Evolutionary conservation across 768 basidiomycete species (phyloP).

Genomic region (Podaxis carcinomalis): DNA sequence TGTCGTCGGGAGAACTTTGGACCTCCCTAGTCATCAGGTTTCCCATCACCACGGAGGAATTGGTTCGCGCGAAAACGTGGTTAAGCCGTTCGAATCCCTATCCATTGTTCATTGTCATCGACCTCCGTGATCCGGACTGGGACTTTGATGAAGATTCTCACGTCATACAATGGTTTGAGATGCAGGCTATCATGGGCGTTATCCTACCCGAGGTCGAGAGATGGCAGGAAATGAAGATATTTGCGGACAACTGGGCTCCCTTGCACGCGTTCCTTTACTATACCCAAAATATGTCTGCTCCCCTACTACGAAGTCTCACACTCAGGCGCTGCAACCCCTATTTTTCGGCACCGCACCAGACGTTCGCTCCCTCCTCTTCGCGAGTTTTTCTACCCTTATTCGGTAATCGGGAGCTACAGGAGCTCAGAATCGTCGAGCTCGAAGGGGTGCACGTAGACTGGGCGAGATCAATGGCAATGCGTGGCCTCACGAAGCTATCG

Average conservation of each 20-base stretch:
- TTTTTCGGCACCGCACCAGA: slow-evolving; percentile 39
- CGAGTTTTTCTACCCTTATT: slow-evolving; percentile 41
- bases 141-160: slow-evolving; percentile 48
- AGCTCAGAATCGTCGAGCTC: slow-evolving; percentile 39
- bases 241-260: slow-evolving; percentile 59
- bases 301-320: slow-evolving; percentile 34
- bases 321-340: slow-evolving; percentile 58
- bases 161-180: slow-evolving; percentile 34
- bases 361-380: slow-evolving; percentile 39
- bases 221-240: slow-evolving; percentile 46
- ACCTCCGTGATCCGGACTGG: slow-evolving; percentile 57
- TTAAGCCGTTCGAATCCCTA: slow-evolving; percentile 40
- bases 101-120: slow-evolving; percentile 49
- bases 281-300: slow-evolving; percentile 28
- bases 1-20: slow-evolving; percentile 47
- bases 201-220: slow-evolving; percentile 40
- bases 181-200: slow-evolving; percentile 41
- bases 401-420: slow-evolving; percentile 25
- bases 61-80: slow-evolving; percentile 32
- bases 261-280: slow-evolving; percentile 47
- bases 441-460: slow-evolving; percentile 60
- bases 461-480: slow-evolving; percentile 32
- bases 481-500: slow-evolving; percentile 41
- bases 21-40: slow-evolving; percentile 41
- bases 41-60: slow-evolving; percentile 34